Evolutionary conservation across 805 yeast genomes (phyloP), one percentile per base, ranked within the genome.

Genomic region (Myxozyma melibiosi): DNA sequence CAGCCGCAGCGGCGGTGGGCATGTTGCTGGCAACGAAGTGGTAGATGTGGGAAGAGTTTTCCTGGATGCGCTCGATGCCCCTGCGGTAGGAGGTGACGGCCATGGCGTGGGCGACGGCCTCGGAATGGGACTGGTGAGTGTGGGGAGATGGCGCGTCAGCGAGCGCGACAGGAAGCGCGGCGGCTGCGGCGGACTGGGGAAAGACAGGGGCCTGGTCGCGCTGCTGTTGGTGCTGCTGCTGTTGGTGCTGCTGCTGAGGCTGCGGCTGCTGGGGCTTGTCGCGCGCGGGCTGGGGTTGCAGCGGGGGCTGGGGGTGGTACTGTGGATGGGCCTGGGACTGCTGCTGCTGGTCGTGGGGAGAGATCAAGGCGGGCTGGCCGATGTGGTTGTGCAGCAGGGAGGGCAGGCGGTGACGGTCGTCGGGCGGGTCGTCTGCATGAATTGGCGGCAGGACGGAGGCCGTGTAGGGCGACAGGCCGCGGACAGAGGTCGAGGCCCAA

Each of bases 21-120:
- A 34, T 14, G 27, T 50, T n/a, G 14, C 41, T 39, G n/a, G 62
- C 50, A 27, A 58, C 42, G 41, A 57, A 58, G 34, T 58, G 57
- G 31, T 58, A 58, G 13, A 58, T 55, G 33, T 52, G 63, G 6
- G 63, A 58, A 18, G 57, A 42, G 37, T 57, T 57, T 18, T 55
- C 57, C n/a, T 43, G 63, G 13, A 55, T 39, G 22, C 53, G 53
- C 44, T 57, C 57, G 39, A 58, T 40, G 24, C 47, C 39, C 3
- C 53, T 47, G 11, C 51, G 38, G 35, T 57, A 41, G 14, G 50
- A 51, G n/a, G 62, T 31, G 25, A 27, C 31, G 9, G 45, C 46
- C 27, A 51, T 34, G 2, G 61, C 57, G 13, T 34, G 54, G n/a
- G 44, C 41, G 8, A 55, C 45, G 8, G 62, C 54, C 8, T 57